Evolutionary conservation across 225 moss, liverwort and hornwort genomes (phyloP).

Genomic region (Takakia lepidozioides): DNA sequence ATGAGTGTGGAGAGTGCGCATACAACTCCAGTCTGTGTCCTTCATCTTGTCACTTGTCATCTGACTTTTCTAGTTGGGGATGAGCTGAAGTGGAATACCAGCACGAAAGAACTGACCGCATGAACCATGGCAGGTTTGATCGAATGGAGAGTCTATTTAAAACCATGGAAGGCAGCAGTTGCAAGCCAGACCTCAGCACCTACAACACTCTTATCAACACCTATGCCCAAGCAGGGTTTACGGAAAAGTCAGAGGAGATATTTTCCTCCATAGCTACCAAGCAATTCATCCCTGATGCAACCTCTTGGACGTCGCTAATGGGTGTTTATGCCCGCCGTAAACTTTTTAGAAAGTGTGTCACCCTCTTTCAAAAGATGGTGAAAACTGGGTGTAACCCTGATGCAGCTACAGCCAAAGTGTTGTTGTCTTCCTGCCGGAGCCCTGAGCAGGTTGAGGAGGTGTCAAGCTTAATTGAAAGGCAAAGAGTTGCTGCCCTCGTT

Average conservation of each 20-base stretch:
- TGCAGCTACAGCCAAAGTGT: slow-evolving; percentile 63
- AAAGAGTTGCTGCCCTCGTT: not conserved
- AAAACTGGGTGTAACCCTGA: slow-evolving; percentile 59
- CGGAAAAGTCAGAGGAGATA: slow-evolving; percentile 60
- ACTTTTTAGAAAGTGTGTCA: slow-evolving; percentile 67
- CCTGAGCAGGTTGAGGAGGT: slow-evolving; percentile 61
- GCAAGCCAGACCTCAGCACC: slow-evolving; percentile 69
- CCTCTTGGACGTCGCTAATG: slow-evolving; percentile 96
- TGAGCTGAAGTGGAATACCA: no score
- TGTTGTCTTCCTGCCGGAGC: slow-evolving; percentile 67
- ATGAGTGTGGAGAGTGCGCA: no score
- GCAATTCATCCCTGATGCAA: slow-evolving; percentile 51
- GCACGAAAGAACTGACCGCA: no score
- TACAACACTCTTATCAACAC: slow-evolving; percentile 68
- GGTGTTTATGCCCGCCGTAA: slow-evolving; percentile 76
- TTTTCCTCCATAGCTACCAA: slow-evolving; percentile 37
- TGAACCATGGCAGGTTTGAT: slow-evolving; percentile 55
- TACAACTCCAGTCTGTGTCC: no score
- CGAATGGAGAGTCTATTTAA: slow-evolving; percentile 59
- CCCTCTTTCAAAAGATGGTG: slow-evolving; percentile 62
- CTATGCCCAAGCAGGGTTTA: slow-evolving; percentile 71
- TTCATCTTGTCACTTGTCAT: no score
- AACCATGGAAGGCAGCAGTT: slow-evolving; percentile 53
- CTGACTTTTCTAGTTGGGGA: no score
- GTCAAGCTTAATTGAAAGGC: slow-evolving; percentile 31